A percentile compares a stretch with the other conserved stretches of the same genome.
phyloP scores from a whole-genome alignment of 768 basidiomycete species.

The Tylopilus plumbeoviolaceoides region DNA sequence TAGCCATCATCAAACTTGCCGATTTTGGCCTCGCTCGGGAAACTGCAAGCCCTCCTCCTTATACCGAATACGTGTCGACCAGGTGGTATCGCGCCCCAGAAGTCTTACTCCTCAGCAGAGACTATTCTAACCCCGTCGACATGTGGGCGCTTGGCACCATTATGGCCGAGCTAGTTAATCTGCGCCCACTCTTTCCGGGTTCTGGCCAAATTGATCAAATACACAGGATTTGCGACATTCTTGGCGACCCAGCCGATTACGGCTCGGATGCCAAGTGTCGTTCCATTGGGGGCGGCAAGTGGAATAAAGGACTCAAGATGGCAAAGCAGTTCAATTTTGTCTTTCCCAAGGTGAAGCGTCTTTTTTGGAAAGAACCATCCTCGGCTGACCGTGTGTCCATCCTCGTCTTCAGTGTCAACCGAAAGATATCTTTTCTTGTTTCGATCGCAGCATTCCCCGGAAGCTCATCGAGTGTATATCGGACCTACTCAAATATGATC shows the following conservation, averaged over 20 bases:
- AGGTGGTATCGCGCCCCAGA: conserved; percentile 99
- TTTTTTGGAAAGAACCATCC: background rate
- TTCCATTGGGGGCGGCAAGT: conserved; percentile 80
- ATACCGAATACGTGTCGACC: conserved; percentile 99
- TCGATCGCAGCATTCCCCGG: conserved; percentile 72
- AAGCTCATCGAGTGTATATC: conserved; percentile 89
- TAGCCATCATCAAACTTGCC: conserved; percentile 95
- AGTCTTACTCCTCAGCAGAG: conserved; percentile 83
- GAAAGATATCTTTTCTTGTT: conserved; percentile 64
- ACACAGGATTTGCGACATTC: conserved; percentile 81
- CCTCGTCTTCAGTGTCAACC: conserved; percentile 50
- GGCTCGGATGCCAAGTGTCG: conserved; percentile 68
- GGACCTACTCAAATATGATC: conserved; percentile 90
- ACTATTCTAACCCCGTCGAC: conserved; percentile 96
- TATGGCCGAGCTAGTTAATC: conserved; percentile 93
- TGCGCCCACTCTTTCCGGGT: conserved; percentile 94
- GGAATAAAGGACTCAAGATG: conserved; percentile 83
- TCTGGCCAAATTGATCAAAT: conserved; percentile 92
- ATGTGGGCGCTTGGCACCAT: conserved; percentile 99
- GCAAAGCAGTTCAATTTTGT: conserved; percentile 81
- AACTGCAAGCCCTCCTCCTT: conserved; percentile 83
- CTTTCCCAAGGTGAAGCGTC: conserved; percentile 72
- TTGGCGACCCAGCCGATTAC: conserved; percentile 90
- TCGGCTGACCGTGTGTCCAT: conserved; percentile 2
- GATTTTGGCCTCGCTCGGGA: conserved; percentile 97